Base-by-base conservation (phyloP, 768 basidiomycete species). In the Cystofilobasidium capitatum region DNA sequence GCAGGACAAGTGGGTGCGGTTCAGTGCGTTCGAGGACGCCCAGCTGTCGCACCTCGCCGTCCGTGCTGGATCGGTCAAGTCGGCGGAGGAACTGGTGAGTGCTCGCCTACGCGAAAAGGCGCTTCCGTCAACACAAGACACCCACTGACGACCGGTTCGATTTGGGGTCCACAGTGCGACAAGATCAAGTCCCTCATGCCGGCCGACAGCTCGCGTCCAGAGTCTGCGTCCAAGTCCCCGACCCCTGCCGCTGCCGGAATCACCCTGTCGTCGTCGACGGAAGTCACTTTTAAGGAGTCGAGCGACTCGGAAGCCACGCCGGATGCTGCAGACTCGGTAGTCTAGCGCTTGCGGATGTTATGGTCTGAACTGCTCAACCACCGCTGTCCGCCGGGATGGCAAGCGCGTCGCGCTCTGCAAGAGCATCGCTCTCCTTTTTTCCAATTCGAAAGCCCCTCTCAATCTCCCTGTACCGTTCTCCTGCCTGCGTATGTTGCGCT, bases 1-100 rank as follows among this genome's bases (percentile, higher is more conserved):
- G 68, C 68, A 69, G 62, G 68, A 69, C 58, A 69, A 69, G 62
- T 69, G 54, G 42, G 68, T 69, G 20, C 39, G 68, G 47, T n/a
- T 69, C 44, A 62, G 45, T 44, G 68, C 68, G 35, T 57, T 69
- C 24, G 68, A 69, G 58, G 61, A 69, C n/a, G 68, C 54, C 26
- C 20, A 40, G 3, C 29, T 58, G 0, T 12, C 54, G 0, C 68
- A 64, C 4, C 40, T 69, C 1, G 68, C 68, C 16, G 47, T 69
- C 47, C 33, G 55, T 62, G 62, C 51, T 16, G 26, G 29, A 20
- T 55, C 51, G 4, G 51, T 55, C 29, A 55, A 55, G 51, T 10
- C 26, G 12, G 51, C 51, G 29, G 51, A 55, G 51, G 51, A 55
- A 31, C 51, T 55, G 16, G 51, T 55, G 51, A 4, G 51, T 55